Evolutionary conservation across 73 alveolate species (phyloP).

Genomic region (Tetrahymena malaccensis): DNA sequence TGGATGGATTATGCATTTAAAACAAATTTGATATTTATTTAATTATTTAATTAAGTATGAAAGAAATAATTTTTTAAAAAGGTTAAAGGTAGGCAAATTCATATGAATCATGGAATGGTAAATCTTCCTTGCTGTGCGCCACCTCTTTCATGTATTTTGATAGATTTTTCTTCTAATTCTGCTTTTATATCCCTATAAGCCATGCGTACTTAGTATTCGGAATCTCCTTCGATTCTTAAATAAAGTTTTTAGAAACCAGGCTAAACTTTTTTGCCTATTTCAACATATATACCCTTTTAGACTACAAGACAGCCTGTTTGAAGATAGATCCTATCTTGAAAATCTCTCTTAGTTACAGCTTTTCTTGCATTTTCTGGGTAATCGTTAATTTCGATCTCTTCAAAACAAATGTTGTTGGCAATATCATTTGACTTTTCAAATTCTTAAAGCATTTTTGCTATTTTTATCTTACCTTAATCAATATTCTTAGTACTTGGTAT

Average conservation of each 20-base stretch:
- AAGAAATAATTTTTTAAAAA: too few relatives aligned
- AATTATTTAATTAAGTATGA: too few relatives aligned
- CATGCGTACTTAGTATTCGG: background rate
- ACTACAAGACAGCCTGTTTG: background rate
- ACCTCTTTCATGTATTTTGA: background rate
- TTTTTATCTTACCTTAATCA: conserved; percentile 84
- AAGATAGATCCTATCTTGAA: conserved; percentile 12
- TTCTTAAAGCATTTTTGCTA: conserved; percentile 72
- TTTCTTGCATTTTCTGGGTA: conserved; percentile 88
- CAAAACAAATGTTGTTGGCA: conserved; percentile 69
- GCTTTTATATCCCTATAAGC: background rate
- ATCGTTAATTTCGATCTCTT: conserved; percentile 92
- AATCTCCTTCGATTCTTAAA: background rate
- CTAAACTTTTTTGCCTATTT: background rate
- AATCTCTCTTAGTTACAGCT: conserved; percentile 77
- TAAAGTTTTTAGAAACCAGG: background rate
- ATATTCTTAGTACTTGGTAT: conserved; percentile 66
- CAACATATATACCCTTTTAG: background rate
- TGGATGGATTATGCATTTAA: too few relatives aligned
- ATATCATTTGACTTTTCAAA: conserved; percentile 79
- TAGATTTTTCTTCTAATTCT: background rate
- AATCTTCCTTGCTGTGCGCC: background rate
- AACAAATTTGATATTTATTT: too few relatives aligned
- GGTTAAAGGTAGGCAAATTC: too few relatives aligned
- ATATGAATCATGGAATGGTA: background rate